Evolutionary conservation across 495 filamentous ascomycete species (phyloP), one percentile per base, ranked within the genome.

Genomic region (Neurospora sp.): DNA sequence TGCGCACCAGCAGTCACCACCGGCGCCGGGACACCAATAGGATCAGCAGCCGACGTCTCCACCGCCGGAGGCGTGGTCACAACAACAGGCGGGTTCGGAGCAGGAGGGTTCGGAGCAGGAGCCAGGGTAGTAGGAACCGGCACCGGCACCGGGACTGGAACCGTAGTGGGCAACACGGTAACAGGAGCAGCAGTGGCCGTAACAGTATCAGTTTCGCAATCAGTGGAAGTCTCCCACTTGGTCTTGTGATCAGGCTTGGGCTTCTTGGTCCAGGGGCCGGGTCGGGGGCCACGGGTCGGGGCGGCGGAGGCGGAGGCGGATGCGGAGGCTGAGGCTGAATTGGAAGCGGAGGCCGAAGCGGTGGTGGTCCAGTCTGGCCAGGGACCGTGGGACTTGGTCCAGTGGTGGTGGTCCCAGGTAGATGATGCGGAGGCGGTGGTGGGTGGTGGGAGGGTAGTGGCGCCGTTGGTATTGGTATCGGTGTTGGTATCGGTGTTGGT

Each of bases 161-260:
- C 5, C 22, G 16, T 61, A 1, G 53, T 61, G 16, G 53, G 53
- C 46, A 53, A 12, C 1, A 11, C 20, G 1, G 53, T 31, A 12
- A 61, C 53, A 1, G 53, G 53, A 61, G 59, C 74, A 2, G 72
- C 75, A 0, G 42, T 76, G 2, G 73, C 73, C 3, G 75, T 73
- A 0, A 53, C 61, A 2, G 71, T 59, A 3, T 61, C 53, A 3
- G 68, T 37, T 22, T 70, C 69, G 18, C 37, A 53, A 7, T 71
- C 53, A 7, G 42, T 61, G 6, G 7, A 53, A 14, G 44, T 39
- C 40, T 71, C 41, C 16, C 42, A 22, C 22, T 27, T 71, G 66
- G 37, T 41, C 46, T 38, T 11, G 14, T 35, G 40, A 42, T 48
- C 10, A 38, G 69, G 11, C 40, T 69, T 38, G 69, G 71, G 35